Percentiles rank a stretch among this genome's conserved stretches.
These are phyloP conservation scores for Torulaspora delbrueckii DNA, from an alignment of 805 yeast genomes.

Conservation along the genomic window DNA sequence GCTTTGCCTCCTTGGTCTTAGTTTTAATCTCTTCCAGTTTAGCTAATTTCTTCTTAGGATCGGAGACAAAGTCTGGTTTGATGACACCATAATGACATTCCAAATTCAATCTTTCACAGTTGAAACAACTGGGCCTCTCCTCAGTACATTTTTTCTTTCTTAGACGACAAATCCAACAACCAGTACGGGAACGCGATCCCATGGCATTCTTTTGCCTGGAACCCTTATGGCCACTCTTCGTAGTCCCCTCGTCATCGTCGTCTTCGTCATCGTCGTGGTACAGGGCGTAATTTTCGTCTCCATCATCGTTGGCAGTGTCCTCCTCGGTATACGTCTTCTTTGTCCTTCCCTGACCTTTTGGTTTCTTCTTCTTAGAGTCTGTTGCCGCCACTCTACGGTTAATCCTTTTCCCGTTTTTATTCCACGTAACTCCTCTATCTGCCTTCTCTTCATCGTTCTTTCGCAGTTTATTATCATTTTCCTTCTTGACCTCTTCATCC, in stretches of 20 bases:
- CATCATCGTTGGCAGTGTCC: conserved; percentile 3
- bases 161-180: conserved; percentile 77
- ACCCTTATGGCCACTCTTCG: conserved; percentile 16
- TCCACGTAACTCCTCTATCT: conserved; percentile 32
- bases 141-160: conserved; percentile 72
- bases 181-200: conserved; percentile 46
- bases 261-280: conserved; percentile 12
- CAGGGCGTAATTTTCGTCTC: conserved; percentile 7
- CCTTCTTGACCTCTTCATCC: conserved; percentile 1
- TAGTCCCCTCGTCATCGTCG: conserved; percentile 16
- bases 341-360: background rate
- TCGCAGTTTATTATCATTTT: conserved; percentile 4
- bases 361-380: conserved; percentile 9
- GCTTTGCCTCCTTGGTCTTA: conserved; percentile 41
- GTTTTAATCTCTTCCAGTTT: conserved; percentile 49
- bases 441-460: conserved; percentile 4
- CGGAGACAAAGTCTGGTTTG: conserved; percentile 53
- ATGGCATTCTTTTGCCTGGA: conserved; percentile 18
- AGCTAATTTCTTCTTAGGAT: conserved; percentile 38
- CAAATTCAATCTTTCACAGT: conserved; percentile 53
- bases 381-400: conserved; percentile 21
- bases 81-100: conserved; percentile 49
- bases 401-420: conserved; percentile 33
- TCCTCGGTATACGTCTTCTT: background rate
- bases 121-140: conserved; percentile 54